Conservation (phyloP, 306 rosid genomes). For the Castanea mollissima region DNA sequence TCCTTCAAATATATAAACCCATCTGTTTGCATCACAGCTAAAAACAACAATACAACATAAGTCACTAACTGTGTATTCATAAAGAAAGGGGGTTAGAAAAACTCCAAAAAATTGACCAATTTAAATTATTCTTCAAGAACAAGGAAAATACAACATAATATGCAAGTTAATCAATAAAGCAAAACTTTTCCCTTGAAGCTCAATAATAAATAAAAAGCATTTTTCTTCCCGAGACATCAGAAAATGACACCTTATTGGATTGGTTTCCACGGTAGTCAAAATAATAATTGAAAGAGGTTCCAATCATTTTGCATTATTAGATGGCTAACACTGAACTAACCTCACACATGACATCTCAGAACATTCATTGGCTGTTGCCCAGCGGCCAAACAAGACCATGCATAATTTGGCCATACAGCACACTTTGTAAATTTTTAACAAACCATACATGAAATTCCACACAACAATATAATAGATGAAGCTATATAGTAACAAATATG, state of each 20-base stretch:
- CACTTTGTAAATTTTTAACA: neutral
- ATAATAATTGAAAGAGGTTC: neutral
- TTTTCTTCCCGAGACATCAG: neutral
- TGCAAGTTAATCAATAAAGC: no score
- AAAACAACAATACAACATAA: constrained; percentile 5
- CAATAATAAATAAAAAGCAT: neutral
- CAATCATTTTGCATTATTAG: neutral
- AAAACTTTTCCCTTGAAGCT: neutral
- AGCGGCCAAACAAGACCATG: neutral
- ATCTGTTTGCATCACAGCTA: constrained; percentile 95
- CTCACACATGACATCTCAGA: neutral
- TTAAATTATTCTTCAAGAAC: neutral
- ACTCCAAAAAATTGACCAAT: neutral
- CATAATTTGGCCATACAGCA: neutral
- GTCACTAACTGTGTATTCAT: neutral
- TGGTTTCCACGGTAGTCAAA: neutral
- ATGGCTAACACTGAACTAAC: neutral
- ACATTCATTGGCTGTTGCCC: neutral
- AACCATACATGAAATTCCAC: neutral
- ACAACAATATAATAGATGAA: neutral
- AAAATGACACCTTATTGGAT: neutral
- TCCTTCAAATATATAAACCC: constrained; percentile 70
- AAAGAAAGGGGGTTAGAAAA: neutral
- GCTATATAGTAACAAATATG: neutral
- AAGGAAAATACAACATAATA: neutral